These are phyloP conservation scores for Plantago elongata DNA, from an alignment of 257 asterid genomes.

Conservation along the genomic window DNA sequence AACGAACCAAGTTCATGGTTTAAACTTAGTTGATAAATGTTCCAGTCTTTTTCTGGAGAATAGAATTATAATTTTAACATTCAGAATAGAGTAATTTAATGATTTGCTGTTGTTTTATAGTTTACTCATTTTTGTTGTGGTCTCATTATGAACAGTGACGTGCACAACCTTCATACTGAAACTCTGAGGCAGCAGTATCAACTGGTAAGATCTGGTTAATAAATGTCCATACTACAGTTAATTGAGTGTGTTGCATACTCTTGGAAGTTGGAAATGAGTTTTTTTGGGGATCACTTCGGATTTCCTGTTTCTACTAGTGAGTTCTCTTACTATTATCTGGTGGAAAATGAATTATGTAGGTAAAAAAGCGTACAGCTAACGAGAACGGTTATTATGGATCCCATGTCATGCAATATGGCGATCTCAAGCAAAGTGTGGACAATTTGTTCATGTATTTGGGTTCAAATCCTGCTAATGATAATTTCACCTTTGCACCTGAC, in stretches of 20 bases:
- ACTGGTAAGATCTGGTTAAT: slow-evolving; percentile 46
- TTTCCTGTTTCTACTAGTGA: background rate
- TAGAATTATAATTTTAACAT: background rate
- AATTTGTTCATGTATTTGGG: slow-evolving; percentile 62
- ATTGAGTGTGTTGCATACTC: background rate
- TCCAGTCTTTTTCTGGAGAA: too few species aligned
- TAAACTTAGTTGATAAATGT: too few species aligned
- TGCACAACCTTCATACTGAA: slow-evolving; percentile 79
- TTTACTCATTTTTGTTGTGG: slow-evolving; percentile 8
- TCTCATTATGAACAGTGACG: slow-evolving; percentile 51
- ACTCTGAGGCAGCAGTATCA: slow-evolving; percentile 80
- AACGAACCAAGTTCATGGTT: too few species aligned
- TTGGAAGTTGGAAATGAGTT: background rate
- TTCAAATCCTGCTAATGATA: slow-evolving; percentile 79
- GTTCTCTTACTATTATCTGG: background rate
- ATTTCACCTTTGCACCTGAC: slow-evolving; percentile 46
- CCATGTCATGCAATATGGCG: slow-evolving; percentile 95
- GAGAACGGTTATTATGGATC: slow-evolving; percentile 64
- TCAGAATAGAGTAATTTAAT: background rate
- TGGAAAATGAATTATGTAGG: slow-evolving; percentile 41
- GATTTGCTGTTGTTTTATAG: background rate
- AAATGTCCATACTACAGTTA: background rate
- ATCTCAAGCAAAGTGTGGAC: slow-evolving; percentile 43
- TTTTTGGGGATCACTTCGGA: background rate
- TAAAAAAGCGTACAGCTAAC: slow-evolving; percentile 62